Evolutionary conservation across 495 filamentous ascomycete genomes (phyloP).

Genomic region (Neurospora discreta): DNA sequence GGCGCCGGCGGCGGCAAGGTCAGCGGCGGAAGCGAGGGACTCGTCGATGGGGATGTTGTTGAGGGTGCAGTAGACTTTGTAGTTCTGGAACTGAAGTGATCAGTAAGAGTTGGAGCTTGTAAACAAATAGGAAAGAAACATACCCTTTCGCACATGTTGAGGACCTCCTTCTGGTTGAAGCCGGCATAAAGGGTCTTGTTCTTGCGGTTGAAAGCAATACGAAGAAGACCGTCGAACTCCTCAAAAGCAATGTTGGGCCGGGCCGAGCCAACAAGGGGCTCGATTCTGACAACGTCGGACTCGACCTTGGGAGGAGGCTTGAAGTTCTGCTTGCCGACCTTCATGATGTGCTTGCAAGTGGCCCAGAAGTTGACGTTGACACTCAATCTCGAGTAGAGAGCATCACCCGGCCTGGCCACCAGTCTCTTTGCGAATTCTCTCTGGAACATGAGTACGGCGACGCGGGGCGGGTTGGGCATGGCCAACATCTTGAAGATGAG

Average conservation of each 20-base stretch:
- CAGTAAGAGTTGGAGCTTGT: not conserved
- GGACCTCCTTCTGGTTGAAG: constrained; percentile 62
- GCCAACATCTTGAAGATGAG: constrained; percentile 86
- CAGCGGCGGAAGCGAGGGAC: constrained; percentile 29
- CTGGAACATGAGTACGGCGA: constrained; percentile 68
- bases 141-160: constrained; percentile 61
- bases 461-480: constrained; percentile 55
- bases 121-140: not conserved
- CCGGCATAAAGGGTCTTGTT: constrained; percentile 60
- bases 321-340: constrained; percentile 91
- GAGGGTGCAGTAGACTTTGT: constrained; percentile 77
- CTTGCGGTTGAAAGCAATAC: constrained; percentile 63
- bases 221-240: constrained; percentile 85
- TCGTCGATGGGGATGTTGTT: constrained; percentile 73
- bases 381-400: constrained; percentile 74
- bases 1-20: constrained; percentile 39
- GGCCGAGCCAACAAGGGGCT: constrained; percentile 41
- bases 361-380: constrained; percentile 96
- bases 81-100: constrained; percentile 40
- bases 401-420: constrained; percentile 39
- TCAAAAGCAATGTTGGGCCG: constrained; percentile 75
- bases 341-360: constrained; percentile 74
- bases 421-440: constrained; percentile 25
- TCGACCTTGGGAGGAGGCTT: constrained; percentile 88
- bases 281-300: constrained; percentile 40